Evolutionary conservation across 805 yeast species (phyloP).

Genomic region (Candida railenensis): DNA sequence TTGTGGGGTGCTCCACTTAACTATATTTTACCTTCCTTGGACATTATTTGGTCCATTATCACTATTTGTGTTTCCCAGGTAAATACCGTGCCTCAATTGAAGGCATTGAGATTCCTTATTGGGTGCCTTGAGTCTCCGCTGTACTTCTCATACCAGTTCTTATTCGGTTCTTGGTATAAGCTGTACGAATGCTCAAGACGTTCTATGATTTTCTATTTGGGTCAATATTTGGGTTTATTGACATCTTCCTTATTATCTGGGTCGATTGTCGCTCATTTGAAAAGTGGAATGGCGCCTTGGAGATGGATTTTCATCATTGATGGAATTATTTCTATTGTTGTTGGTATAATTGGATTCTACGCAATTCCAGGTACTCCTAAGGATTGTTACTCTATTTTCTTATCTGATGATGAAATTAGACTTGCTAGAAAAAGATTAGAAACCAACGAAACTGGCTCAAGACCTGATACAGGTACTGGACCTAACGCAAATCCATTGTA

Average conservation of each 20-base stretch:
- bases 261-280: constrained; percentile 45
- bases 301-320: constrained; percentile 73
- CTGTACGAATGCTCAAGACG: constrained; percentile 59
- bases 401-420: constrained; percentile 35
- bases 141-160: constrained; percentile 34
- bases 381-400: constrained; percentile 33
- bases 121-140: constrained; percentile 71
- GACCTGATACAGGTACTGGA: constrained; percentile 16
- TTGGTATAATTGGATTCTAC: constrained; percentile 56
- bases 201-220: constrained; percentile 60
- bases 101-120: constrained; percentile 63
- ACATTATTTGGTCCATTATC: constrained; percentile 66
- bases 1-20: constrained; percentile 57
- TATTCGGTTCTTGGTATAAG: constrained; percentile 56
- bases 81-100: constrained; percentile 48
- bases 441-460: constrained; percentile 19
- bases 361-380: constrained; percentile 67
- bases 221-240: constrained; percentile 61
- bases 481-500: constrained; percentile 14
- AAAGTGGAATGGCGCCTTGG: constrained; percentile 61
- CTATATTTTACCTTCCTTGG: constrained; percentile 52
- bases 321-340: constrained; percentile 55
- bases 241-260: constrained; percentile 66
- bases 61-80: constrained; percentile 57
- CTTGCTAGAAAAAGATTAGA: constrained; percentile 28